Percentiles rank a stretch among this genome's conserved stretches.
Evolutionary conservation across 2,329 filamentous ascomycete species (phyloP).

Genomic region (Alternaria rosae): DNA sequence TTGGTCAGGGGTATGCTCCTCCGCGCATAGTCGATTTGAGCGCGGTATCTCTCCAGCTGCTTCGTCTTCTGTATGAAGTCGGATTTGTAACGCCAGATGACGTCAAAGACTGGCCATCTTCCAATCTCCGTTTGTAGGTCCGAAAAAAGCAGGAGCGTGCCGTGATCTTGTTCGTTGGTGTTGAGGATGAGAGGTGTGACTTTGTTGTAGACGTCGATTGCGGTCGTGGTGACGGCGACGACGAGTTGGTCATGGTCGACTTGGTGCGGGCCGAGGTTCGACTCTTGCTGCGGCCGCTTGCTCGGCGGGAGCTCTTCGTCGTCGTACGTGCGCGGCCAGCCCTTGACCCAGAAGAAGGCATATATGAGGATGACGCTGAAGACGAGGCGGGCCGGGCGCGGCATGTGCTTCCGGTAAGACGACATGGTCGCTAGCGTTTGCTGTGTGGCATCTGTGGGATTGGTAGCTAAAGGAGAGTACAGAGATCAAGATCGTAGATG

Average conservation of each 20-base stretch:
- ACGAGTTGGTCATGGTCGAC: slow-evolving; percentile 51
- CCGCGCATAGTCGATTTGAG: slow-evolving; percentile 41
- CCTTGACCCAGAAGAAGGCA: slow-evolving; percentile 43
- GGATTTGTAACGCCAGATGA: slow-evolving; percentile 40
- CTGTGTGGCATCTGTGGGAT: slow-evolving; percentile 15
- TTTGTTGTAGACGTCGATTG: slow-evolving; percentile 63
- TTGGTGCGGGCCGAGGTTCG: slow-evolving; percentile 23
- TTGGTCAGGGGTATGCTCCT: slow-evolving; percentile 36
- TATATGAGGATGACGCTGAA: slow-evolving; percentile 29
- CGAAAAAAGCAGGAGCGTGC: slow-evolving; percentile 50
- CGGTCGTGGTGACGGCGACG: slow-evolving; percentile 64
- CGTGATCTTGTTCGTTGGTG: slow-evolving; percentile 39
- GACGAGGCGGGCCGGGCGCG: slow-evolving; percentile 33
- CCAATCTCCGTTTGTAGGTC: slow-evolving; percentile 47
- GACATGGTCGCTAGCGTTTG: slow-evolving; percentile 32
- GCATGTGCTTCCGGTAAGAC: slow-evolving; percentile 27
- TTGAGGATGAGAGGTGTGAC: slow-evolving; percentile 53
- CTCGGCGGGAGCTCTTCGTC: slow-evolving; percentile 40
- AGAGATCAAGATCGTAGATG: not conserved
- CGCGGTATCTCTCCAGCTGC: slow-evolving; percentile 49
- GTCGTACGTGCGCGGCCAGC: slow-evolving; percentile 43
- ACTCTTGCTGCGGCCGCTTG: slow-evolving; percentile 24
- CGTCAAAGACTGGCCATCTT: slow-evolving; percentile 48
- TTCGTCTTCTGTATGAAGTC: slow-evolving; percentile 38
- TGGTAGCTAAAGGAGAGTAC: not conserved